phyloP scores from a whole-genome alignment of 2,329 filamentous ascomycete species.

The Penicillium sp. region DNA sequence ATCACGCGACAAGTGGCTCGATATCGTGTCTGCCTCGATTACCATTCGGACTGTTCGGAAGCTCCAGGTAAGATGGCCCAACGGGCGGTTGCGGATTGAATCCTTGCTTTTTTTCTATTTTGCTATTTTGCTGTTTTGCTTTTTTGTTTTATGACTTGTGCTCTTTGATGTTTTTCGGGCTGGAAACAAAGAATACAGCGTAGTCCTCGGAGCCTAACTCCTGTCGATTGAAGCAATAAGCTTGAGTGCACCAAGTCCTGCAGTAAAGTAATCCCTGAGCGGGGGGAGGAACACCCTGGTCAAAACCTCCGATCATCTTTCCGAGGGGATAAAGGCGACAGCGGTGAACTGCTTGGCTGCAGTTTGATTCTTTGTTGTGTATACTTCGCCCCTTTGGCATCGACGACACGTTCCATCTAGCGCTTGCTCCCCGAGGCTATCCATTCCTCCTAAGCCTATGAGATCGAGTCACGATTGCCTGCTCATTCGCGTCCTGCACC shows the following conservation, averaged over 20 bases:
- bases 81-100: constrained; percentile 15
- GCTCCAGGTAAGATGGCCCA: constrained; percentile 11
- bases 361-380: constrained; percentile 5
- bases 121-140: background rate
- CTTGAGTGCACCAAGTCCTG: constrained; percentile 12
- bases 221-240: constrained; percentile 13
- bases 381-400: background rate
- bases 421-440: constrained; percentile 1
- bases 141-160: background rate
- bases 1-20: constrained; percentile 19
- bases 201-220: background rate
- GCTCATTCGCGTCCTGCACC: constrained; percentile 23
- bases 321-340: constrained; percentile 5
- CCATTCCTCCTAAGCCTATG: background rate
- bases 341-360: constrained; percentile 29
- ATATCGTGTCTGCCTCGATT: constrained; percentile 29
- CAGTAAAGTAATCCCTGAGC: constrained; percentile 18
- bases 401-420: background rate
- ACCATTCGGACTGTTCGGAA: constrained; percentile 39
- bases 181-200: background rate
- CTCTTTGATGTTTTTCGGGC: background rate
- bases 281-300: constrained; percentile 5
- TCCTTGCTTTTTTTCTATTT: background rate
- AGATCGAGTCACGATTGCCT: constrained; percentile 6
- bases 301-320: background rate